Evolutionary conservation across 2,329 filamentous ascomycete species (phyloP), one percentile per base, ranked within the genome.

Genomic region (Botrytis fragariae): DNA sequence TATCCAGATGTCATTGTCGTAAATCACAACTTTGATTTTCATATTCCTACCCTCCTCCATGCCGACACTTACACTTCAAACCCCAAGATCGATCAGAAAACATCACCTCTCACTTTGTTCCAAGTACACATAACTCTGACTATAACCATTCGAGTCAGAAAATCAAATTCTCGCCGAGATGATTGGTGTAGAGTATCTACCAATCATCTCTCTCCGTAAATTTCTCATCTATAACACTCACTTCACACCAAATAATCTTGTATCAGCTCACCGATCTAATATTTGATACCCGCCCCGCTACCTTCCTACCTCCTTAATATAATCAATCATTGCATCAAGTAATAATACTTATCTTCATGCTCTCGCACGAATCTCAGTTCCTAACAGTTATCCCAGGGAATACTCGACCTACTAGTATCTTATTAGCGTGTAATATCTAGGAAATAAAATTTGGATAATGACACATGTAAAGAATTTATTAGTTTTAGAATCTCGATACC

Each of bases 261-360:
- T 16, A 54, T 29, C 51, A 54, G 14, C 1, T n/a, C 5, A 16
- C 25, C 2, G 14, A 4, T 29, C n/a, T 14, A 6, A 29, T 54
- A 18, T 51, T 14, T 1, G 9, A n/a, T n/a, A 16, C 25, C 3
- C 6, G 14, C 4, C 1, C 22, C 25, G 9, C 10, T 22, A 14
- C 48, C 10, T 14, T 5, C 0, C 22, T 25, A 5, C 9, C 1
- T 1, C 4, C 4, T n/a, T n/a, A 4, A 51, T n/a, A 51, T 7
- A 2, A 14, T 3, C 1, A 51, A 0, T n/a, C 1, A 2, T 16
- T 6, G n/a, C 48, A n/a, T 18, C 0, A 54, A 54, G 10, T 12
- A 16, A n/a, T 54, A 5, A 16, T 1, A 2, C 14, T 29, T 18
- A 54, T n/a, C 51, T 3, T 54, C 3, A 9, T 8, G 18, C 6